A percentile compares a stretch with the other conserved stretches of the same genome.
Evolutionary conservation across 164 flowering plant genomes (phyloP).

Genomic region (Vitis rupestris): DNA sequence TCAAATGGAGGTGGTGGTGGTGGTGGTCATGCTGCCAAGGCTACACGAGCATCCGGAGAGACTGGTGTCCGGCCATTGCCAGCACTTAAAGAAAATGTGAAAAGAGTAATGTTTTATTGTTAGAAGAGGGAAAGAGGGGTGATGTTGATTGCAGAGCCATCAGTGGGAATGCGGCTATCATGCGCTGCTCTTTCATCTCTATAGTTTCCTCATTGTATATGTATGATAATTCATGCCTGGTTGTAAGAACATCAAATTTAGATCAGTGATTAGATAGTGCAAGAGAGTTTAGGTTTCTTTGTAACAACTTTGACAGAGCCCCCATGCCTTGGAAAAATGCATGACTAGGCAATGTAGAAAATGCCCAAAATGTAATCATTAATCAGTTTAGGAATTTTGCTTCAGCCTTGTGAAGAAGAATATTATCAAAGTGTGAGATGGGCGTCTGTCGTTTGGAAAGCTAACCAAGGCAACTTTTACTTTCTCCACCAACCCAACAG

Average conservation of each 20-base stretch:
- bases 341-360: too few species aligned
- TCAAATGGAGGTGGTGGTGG: conserved; percentile 34
- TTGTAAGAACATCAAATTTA: not conserved
- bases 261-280: conserved; percentile 1
- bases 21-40: conserved; percentile 20
- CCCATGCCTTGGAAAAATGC: too few species aligned
- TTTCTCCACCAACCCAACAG: too few species aligned
- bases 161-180: not conserved
- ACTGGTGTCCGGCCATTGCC: conserved; percentile 69
- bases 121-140: conserved; percentile 21
- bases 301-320: too few species aligned
- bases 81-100: conserved; percentile 89
- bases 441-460: too few species aligned
- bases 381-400: too few species aligned
- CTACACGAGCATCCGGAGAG: conserved; percentile 36
- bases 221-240: conserved; percentile 5
- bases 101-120: conserved; percentile 92
- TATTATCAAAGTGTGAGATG: too few species aligned
- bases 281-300: not conserved
- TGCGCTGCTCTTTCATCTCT: not conserved
- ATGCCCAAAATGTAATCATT: too few species aligned
- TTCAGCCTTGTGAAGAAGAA: too few species aligned
- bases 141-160: not conserved
- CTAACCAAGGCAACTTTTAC: too few species aligned
- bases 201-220: conserved; percentile 5